Evolutionary conservation across 2,329 filamentous ascomycete species (phyloP).

Genomic region (Neonectria ditissima): DNA sequence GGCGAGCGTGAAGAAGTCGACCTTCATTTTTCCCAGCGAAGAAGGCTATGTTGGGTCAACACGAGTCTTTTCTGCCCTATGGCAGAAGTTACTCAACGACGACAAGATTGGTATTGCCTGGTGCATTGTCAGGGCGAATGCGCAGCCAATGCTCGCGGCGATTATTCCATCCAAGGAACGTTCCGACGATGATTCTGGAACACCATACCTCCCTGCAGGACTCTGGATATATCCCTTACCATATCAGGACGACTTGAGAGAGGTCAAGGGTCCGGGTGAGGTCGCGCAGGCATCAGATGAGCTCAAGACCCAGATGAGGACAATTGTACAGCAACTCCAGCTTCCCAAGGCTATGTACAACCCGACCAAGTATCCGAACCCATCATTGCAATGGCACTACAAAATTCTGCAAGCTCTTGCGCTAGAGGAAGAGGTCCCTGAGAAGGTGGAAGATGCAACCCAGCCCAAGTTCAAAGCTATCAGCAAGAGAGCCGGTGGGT

Average conservation of each 20-base stretch:
- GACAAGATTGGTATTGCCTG: slow-evolving; percentile 89
- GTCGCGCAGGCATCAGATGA: slow-evolving; percentile 71
- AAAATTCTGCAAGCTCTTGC: slow-evolving; percentile 91
- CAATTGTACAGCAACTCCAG: slow-evolving; percentile 85
- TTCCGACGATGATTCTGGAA: slow-evolving; percentile 71
- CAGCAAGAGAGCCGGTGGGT: slow-evolving; percentile 84
- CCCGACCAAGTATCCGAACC: slow-evolving; percentile 89
- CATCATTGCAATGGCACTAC: slow-evolving; percentile 96
- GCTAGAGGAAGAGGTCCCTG: slow-evolving; percentile 89
- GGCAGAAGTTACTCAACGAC: slow-evolving; percentile 84
- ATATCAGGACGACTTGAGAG: slow-evolving; percentile 88
- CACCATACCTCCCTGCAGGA: slow-evolving; percentile 81
- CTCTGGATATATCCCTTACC: slow-evolving; percentile 91
- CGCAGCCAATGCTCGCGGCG: slow-evolving; percentile 82
- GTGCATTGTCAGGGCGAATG: slow-evolving; percentile 87
- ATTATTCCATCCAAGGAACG: slow-evolving; percentile 80
- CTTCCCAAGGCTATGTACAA: slow-evolving; percentile 88
- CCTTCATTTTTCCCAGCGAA: slow-evolving; percentile 94
- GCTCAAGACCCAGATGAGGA: slow-evolving; percentile 84
- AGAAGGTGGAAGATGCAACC: slow-evolving; percentile 80
- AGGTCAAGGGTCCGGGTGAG: slow-evolving; percentile 72
- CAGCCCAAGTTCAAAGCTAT: slow-evolving; percentile 88
- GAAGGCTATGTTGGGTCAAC: slow-evolving; percentile 91
- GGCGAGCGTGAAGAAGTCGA: slow-evolving; percentile 87
- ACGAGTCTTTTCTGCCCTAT: slow-evolving; percentile 89